Base-by-base conservation (phyloP, 306 rosid species). In the Ceratonia siliqua region DNA sequence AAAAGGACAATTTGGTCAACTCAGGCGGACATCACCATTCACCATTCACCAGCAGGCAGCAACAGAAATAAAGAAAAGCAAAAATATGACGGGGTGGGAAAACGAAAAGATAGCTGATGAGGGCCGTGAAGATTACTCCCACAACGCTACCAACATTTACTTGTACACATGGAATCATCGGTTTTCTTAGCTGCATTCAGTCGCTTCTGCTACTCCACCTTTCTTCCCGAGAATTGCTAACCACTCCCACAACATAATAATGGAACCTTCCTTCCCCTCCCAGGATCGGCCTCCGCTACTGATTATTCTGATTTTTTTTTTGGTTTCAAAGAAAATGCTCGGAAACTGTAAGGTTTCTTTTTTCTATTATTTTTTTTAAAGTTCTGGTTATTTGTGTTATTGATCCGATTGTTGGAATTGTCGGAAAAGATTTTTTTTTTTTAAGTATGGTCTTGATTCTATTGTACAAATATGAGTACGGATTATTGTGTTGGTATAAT, bases 81-180 rank as follows among this genome's bases (percentile, higher is more conserved):
- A 64, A 39, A 56, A n/a, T 15, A 54, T 76, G 57, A 74, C 65
- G 25, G 35, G 62, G 64, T 45, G 71, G 59, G 77, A 75, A 43
- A 68, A 81, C 53, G 73, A 75, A 75, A 70, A 68, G 81, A 75
- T 68, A 61, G 76, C 48, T 49, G 80, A 68, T 53, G 81, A 75
- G 62, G 77, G 68, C 55, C 69, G 62, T 68, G 84, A 62, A 38
- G 62, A 59, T 71, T 58, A 62, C 69, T 39, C 5, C 48, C 56
- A 64, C 27, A 52, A 52, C 52, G 58, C 73, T 55, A 49, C 38
- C 68, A 46, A 41, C 22, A 24, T 53, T 9, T 61, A 35, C 67
- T 41, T 69, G 68, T 68, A 81, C 81, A 70, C 59, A 75, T 74
- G 84, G 81, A 75, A 61, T 80, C 77, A 68, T 81, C 68, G 53